These are phyloP conservation scores for Dispira parvispora DNA, from an alignment of 192 early-diverging fungal genomes.

Conservation along the genomic window DNA sequence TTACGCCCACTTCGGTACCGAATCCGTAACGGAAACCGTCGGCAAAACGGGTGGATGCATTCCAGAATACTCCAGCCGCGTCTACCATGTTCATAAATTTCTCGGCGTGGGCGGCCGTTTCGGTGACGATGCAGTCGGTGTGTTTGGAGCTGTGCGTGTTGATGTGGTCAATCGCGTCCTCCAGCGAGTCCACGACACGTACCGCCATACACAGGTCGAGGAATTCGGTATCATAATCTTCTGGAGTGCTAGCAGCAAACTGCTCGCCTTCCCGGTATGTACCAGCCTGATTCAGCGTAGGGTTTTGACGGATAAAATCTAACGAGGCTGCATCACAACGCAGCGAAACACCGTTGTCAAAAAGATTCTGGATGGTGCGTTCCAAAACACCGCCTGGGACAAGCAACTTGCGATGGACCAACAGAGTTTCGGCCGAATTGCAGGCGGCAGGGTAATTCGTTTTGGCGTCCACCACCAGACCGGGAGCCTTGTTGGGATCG, in stretches of 20 bases:
- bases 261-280: conserved; percentile 14
- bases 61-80: conserved; percentile 96
- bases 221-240: conserved; percentile 86
- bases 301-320: conserved; percentile 16
- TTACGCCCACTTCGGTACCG: conserved; percentile 93
- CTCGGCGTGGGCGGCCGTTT: conserved; percentile 48
- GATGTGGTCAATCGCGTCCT: conserved; percentile 81
- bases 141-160: conserved; percentile 89
- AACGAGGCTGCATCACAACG: conserved; percentile 38
- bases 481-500: conserved; percentile 56
- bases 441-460: conserved; percentile 90
- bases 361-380: conserved; percentile 37
- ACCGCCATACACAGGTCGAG: conserved; percentile 74
- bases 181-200: conserved; percentile 49
- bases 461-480: conserved; percentile 85
- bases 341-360: conserved; percentile 39
- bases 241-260: conserved; percentile 15
- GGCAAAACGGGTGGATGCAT: conserved; percentile 88
- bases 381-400: conserved; percentile 22
- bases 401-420: conserved; percentile 51
- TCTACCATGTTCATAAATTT: conserved; percentile 85
- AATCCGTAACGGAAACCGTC: conserved; percentile 99
- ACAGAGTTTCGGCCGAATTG: conserved; percentile 83
- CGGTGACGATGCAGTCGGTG: conserved; percentile 89
- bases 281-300: conserved; percentile 12